A percentile compares a stretch with the other conserved stretches of the same genome.
Conservation (phyloP, 352 stramenopile species). For the Globisporangium barbulae region DNA sequence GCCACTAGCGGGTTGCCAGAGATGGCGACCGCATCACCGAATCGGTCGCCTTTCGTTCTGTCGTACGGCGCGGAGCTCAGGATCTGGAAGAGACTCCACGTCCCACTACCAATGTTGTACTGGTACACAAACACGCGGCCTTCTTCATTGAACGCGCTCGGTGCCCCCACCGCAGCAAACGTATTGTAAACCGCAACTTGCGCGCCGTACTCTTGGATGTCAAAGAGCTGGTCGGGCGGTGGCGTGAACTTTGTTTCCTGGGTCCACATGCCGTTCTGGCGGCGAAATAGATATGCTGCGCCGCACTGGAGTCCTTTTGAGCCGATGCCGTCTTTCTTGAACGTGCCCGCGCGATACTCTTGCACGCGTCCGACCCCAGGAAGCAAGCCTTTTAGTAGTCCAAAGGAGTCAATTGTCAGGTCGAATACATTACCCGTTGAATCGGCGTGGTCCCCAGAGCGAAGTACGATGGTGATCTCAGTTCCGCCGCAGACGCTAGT, state of each 20-base stretch:
- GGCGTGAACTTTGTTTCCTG: constrained; percentile 55
- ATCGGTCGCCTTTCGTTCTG: constrained; percentile 48
- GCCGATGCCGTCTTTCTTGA: constrained; percentile 45
- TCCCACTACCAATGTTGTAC: constrained; percentile 31
- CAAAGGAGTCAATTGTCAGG: constrained; percentile 40
- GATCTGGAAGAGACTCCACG: constrained; percentile 69
- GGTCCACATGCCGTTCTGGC: constrained; percentile 40
- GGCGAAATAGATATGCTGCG: constrained; percentile 62
- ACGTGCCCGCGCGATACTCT: constrained; percentile 59
- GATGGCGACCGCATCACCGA: constrained; percentile 66
- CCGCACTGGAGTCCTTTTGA: constrained; percentile 72
- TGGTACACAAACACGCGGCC: constrained; percentile 78
- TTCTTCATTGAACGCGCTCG: constrained; percentile 47
- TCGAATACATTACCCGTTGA: constrained; percentile 53
- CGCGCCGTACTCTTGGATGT: constrained; percentile 56
- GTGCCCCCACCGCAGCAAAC: constrained; percentile 61
- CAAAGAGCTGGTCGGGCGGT: constrained; percentile 30
- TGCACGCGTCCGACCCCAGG: constrained; percentile 33
- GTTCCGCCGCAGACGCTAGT: constrained; percentile 39
- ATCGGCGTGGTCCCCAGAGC: constrained; percentile 56
- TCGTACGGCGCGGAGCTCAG: constrained; percentile 49
- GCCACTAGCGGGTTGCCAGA: constrained; percentile 35
- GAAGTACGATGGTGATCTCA: constrained; percentile 55
- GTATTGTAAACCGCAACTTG: constrained; percentile 44
- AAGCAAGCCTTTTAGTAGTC: constrained; percentile 36